A percentile compares a stretch with the other conserved stretches of the same genome.
phyloP scores from a whole-genome alignment of 2,329 filamentous ascomycete species.

The Scytalidium sp. region DNA sequence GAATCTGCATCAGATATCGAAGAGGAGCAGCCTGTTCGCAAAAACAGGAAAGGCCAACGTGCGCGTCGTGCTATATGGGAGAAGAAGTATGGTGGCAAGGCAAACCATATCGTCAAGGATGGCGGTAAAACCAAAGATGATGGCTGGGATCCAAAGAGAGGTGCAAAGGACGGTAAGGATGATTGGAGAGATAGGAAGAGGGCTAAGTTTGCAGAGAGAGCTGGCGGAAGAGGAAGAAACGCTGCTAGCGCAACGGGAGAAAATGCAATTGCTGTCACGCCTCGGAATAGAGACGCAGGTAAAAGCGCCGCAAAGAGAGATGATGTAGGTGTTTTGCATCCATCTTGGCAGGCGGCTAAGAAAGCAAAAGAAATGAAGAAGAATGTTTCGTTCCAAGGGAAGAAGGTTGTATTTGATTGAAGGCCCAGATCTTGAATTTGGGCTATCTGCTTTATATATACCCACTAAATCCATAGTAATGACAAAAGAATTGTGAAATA shows the following conservation, averaged over 20 bases:
- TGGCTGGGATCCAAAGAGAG: conserved; percentile 58
- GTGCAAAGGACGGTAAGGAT: conserved; percentile 34
- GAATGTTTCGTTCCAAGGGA: conserved; percentile 50
- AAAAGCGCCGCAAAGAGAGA: conserved; percentile 36
- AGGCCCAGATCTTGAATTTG: neutral
- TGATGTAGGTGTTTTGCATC: conserved; percentile 53
- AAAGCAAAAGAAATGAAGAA: conserved; percentile 55
- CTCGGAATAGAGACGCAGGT: conserved; percentile 23
- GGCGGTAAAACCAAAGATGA: conserved; percentile 34
- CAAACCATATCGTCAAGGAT: conserved; percentile 36
- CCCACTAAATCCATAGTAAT: no score
- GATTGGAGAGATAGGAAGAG: conserved; percentile 9
- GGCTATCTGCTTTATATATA: neutral
- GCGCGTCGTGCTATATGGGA: conserved; percentile 78
- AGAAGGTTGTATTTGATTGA: conserved; percentile 58
- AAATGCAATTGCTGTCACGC: conserved; percentile 19
- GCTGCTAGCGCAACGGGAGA: conserved; percentile 18
- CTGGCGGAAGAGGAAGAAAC: conserved; percentile 4
- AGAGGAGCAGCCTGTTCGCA: conserved; percentile 50
- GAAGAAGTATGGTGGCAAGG: conserved; percentile 71
- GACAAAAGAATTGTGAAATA: no score
- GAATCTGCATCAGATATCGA: conserved; percentile 69
- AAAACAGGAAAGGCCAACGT: conserved; percentile 74
- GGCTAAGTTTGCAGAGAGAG: conserved; percentile 5
- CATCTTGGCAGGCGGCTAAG: conserved; percentile 58